Conservation (phyloP, 1,284 basidiomycete genomes). For the Trichosporon faecale region DNA sequence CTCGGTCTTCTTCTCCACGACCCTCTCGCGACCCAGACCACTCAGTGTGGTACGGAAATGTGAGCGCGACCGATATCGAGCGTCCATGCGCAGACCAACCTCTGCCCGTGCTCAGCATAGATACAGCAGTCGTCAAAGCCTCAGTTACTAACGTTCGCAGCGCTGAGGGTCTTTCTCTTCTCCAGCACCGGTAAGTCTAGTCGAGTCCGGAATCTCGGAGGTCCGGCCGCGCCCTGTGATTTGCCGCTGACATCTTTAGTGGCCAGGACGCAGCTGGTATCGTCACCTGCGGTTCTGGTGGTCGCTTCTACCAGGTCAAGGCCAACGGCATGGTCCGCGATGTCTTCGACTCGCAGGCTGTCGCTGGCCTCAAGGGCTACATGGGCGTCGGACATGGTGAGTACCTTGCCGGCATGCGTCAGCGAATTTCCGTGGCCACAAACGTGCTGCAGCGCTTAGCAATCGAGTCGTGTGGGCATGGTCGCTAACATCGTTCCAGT, state of each 20-base stretch:
- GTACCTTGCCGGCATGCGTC: conserved; percentile 30
- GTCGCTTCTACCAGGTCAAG: conserved; percentile 96
- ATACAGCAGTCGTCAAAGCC: neutral
- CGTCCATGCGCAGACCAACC: neutral
- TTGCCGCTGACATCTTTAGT: conserved; percentile 29
- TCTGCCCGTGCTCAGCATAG: neutral
- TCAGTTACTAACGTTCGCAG: conserved; percentile 27
- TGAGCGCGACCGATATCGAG: conserved; percentile 35
- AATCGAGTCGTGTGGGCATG: neutral
- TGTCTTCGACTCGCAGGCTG: conserved; percentile 80
- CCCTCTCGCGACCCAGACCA: conserved; percentile 60
- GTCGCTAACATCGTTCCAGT: conserved; percentile 57
- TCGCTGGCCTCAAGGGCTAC: conserved; percentile 76
- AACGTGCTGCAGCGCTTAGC: conserved; percentile 3
- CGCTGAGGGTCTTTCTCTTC: conserved; percentile 78
- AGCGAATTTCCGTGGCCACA: neutral
- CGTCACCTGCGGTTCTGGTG: conserved; percentile 92
- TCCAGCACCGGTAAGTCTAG: conserved; percentile 70
- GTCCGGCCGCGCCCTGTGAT: neutral
- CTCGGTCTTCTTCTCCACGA: conserved; percentile 80
- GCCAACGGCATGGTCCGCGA: conserved; percentile 99
- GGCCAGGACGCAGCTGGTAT: conserved; percentile 99
- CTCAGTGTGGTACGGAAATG: conserved; percentile 71
- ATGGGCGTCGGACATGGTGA: conserved; percentile 98
- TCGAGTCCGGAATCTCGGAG: conserved; percentile 7